A percentile compares a stretch with the other conserved stretches of the same genome.
These are phyloP conservation scores for Geranium incanum DNA, from an alignment of 441 rosid genomes.

Conservation along the genomic window DNA sequence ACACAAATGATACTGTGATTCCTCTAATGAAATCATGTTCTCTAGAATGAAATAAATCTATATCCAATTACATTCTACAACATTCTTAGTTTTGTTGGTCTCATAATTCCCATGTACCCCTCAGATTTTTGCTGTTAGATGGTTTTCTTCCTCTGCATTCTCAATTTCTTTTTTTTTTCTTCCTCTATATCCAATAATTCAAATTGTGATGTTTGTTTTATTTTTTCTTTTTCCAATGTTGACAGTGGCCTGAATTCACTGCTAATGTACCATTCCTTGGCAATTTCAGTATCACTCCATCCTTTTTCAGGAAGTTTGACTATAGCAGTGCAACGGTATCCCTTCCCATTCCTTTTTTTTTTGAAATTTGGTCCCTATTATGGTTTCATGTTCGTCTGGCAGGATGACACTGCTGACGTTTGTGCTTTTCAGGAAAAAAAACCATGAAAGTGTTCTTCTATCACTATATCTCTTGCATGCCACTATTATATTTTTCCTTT, in stretches of 20 bases:
- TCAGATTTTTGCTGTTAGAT: background rate
- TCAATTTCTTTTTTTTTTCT: background rate
- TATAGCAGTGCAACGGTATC: slow-evolving; percentile 56
- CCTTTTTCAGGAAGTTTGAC: slow-evolving; percentile 80
- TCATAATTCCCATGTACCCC: background rate
- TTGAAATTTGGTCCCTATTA: slow-evolving; percentile 3
- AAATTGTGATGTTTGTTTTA: background rate
- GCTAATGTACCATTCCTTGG: slow-evolving; percentile 54
- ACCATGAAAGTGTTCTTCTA: background rate
- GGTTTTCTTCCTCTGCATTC: background rate
- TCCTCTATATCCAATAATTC: too few relatives aligned
- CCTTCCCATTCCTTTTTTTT: slow-evolving; percentile 11
- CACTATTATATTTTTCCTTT: background rate
- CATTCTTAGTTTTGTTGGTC: background rate
- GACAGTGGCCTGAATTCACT: slow-evolving; percentile 71
- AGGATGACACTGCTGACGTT: slow-evolving; percentile 5
- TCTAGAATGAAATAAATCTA: slow-evolving; percentile 4
- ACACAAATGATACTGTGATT: background rate
- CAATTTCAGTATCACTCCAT: slow-evolving; percentile 48
- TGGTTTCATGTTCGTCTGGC: slow-evolving; percentile 1
- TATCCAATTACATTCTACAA: background rate
- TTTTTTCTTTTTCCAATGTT: slow-evolving; percentile 16
- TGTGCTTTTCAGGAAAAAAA: background rate
- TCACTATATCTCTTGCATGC: slow-evolving; percentile 10
- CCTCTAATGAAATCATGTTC: background rate